These are phyloP conservation scores for Euphorbia peplus DNA, from an alignment of 345 rosid species.

Conservation along the genomic window DNA sequence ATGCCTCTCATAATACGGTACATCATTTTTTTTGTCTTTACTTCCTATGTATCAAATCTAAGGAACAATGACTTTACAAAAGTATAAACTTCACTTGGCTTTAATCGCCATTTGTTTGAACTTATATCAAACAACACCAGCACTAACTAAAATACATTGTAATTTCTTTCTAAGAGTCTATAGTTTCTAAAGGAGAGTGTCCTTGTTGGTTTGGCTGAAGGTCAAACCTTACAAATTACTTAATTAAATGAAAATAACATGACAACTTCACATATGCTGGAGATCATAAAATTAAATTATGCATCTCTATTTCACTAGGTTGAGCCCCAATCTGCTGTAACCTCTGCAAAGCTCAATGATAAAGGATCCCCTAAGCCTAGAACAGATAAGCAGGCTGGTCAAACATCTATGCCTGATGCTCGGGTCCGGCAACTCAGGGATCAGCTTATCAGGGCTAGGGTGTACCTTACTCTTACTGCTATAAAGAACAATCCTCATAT, in stretches of 20 bases:
- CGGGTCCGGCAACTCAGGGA: conserved; percentile 75
- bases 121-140: not conserved
- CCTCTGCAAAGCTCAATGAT: conserved; percentile 28
- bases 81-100: not conserved
- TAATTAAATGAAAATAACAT: not conserved
- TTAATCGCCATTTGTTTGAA: not conserved
- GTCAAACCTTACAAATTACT: not conserved
- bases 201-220: conserved; percentile 4
- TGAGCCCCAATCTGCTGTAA: conserved; percentile 33
- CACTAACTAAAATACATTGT: not conserved
- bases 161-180: not conserved
- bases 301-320: conserved; percentile 12
- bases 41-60: not conserved
- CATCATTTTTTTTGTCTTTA: not conserved
- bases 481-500: conserved; percentile 62
- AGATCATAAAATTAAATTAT: not conserved
- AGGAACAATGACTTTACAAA: too few relatives aligned
- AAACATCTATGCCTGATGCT: conserved; percentile 48
- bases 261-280: not conserved
- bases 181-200: not conserved
- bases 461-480: conserved; percentile 81
- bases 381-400: conserved; percentile 37
- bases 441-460: conserved; percentile 86
- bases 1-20: conserved; percentile 16
- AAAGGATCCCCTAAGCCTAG: conserved; percentile 32